Evolutionary conservation across 2,329 filamentous ascomycete genomes (phyloP), one percentile per base, ranked within the genome.

Genomic region (Cadophora malorum): DNA sequence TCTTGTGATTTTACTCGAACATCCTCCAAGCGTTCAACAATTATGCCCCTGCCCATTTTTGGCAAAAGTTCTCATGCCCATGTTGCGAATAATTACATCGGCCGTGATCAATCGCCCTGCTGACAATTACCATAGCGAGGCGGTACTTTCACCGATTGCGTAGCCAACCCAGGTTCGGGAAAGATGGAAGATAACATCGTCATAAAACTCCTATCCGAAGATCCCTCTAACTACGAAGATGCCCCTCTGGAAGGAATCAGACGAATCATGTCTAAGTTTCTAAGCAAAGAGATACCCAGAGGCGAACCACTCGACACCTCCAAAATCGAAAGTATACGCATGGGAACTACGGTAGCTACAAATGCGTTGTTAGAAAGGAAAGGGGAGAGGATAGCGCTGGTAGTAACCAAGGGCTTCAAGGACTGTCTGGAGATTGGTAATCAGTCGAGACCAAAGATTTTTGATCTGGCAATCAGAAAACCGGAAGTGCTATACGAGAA

Each of bases 301-400:
- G 93, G 93, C 31, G 84, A 94, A 77, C 83, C 91, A 0, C 82
- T 97, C 9, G 93, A 97, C 78, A 97, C 94, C 0, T 87, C 89
- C 21, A 82, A 89, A 76, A 96, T 97, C 74, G 92, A 96, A 74
- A 94, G 91, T 65, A 97, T 97, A 78, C 90, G 94, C 59, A 97
- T 97, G 94, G 94, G 94, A 55, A 97, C 94, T 1, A 97, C 94
- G 0, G 94, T 97, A 14, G 94, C 94, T 10, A 97, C 94, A 0
- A 97, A 97, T 79, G 94, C 94, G 0, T 81, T 97, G 66, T 84
- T 97, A 1, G 94, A 97, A 79, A 85, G 94, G 67, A 97, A 97
- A 79, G 94, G 94, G 59, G 94, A 97, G 81, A 89, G 88, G 73
- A 95, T 96, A 76, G 94, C 92, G 16, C 86, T 97, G 79, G 88